A percentile compares a stretch with the other conserved stretches of the same genome.
Evolutionary conservation across 306 rosid species (phyloP).

Genomic region (Pyrus pyrifolia): DNA sequence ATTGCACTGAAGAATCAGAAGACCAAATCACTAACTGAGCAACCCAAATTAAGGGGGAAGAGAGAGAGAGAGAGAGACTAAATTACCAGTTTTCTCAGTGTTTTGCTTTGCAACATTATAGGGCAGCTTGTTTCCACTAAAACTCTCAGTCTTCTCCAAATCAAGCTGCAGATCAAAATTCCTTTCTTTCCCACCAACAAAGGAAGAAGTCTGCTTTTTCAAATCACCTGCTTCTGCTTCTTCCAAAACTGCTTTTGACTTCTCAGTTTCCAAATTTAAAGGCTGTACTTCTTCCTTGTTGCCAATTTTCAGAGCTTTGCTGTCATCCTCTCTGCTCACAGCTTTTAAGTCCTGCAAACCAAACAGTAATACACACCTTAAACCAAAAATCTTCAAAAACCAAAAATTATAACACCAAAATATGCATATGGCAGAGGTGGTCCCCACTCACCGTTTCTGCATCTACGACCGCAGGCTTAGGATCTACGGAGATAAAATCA

Average conservation of each 20-base stretch:
- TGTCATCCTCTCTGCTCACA: constrained; percentile 43
- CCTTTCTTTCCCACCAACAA: constrained; percentile 39
- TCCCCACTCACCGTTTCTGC: constrained; percentile 69
- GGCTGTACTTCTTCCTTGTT: constrained; percentile 33
- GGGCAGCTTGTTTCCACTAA: constrained; percentile 35
- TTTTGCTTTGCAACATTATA: constrained; percentile 37
- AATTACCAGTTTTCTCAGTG: constrained; percentile 57
- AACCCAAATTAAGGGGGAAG: neutral
- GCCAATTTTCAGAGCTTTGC: constrained; percentile 34
- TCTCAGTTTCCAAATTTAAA: constrained; percentile 42
- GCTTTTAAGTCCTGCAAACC: constrained; percentile 58
- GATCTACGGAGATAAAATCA: constrained; percentile 49
- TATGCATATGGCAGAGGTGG: constrained; percentile 11
- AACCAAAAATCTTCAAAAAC: neutral
- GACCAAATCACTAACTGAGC: constrained; percentile 11
- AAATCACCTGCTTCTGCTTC: constrained; percentile 35
- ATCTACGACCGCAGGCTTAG: constrained; percentile 40
- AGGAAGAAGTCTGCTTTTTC: constrained; percentile 18
- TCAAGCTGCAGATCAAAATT: constrained; percentile 59
- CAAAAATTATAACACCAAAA: neutral
- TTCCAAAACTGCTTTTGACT: constrained; percentile 30
- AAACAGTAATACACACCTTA: neutral
- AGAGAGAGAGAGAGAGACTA: neutral
- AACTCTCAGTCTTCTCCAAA: constrained; percentile 57
- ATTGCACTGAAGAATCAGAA: constrained; percentile 39